These are phyloP conservation scores for Omphalotus olearius DNA, from an alignment of 1,284 basidiomycete genomes.

Conservation along the genomic window DNA sequence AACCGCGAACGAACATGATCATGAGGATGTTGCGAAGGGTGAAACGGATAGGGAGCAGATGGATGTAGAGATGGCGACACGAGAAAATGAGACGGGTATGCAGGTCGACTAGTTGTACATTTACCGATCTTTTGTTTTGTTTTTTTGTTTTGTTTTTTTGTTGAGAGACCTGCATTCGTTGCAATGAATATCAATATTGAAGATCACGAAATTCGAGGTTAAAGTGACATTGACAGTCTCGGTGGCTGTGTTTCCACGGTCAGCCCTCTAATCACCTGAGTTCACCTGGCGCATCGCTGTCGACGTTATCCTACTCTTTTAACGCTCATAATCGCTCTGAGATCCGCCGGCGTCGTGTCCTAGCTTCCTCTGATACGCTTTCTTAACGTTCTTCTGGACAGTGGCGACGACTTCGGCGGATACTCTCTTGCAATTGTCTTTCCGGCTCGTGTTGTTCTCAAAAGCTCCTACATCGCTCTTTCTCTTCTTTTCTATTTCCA, in stretches of 20 bases:
- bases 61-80: neutral
- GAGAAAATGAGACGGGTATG: neutral
- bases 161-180: no score
- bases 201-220: no score
- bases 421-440: constrained; percentile 18
- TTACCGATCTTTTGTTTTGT: neutral
- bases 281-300: neutral
- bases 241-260: no score
- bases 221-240: no score
- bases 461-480: constrained; percentile 22
- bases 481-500: constrained; percentile 23
- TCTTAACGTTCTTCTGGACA: constrained; percentile 34
- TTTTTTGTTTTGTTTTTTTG: neutral
- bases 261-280: no score
- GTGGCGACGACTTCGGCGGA: constrained; percentile 42
- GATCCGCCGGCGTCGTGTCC: constrained; percentile 46
- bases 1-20: neutral
- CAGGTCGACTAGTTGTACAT: neutral
- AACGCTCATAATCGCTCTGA: constrained; percentile 8
- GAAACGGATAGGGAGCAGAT: neutral
- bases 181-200: no score
- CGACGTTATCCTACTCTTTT: constrained; percentile 7
- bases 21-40: constrained; percentile 1
- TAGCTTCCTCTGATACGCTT: constrained; percentile 39
- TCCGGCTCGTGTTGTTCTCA: constrained; percentile 23